Base-by-base conservation (phyloP, 441 rosid species). In the Hura crepitans region DNA sequence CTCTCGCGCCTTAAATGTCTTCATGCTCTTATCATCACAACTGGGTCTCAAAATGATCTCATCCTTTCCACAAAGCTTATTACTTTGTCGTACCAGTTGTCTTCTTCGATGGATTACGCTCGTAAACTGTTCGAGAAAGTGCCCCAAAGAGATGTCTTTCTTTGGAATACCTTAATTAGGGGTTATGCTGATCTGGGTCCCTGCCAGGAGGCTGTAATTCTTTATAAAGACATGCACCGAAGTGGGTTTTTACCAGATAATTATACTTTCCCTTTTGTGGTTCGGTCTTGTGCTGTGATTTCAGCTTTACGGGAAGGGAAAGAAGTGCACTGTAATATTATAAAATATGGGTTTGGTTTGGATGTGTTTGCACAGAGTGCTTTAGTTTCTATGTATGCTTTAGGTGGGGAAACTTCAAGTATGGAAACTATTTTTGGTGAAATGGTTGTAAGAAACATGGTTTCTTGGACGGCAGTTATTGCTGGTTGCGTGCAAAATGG, bases 181-280 rank as follows among this genome's bases (percentile, higher is more conserved):
- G 71, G 71, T 54, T 68, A 68, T 68, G 71, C 62, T 39, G 28
- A 68, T 54, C 15, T 53, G 51, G 71, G 71, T 54, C 71, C 71
- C 9, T 68, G 51, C 45, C 50, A 68, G 23, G 33, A 68, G 51
- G 62, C 71, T 54, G 15, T 68, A 37, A 13, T 37, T 6, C 33
- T 68, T 22, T 68, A 54, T 43, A 55, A 56, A 68, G 25, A 8
- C 15, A 54, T 68, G 62, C 53, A 39, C 14, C 62, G 15, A 11
- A 25, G 22, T 68, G 62, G 71, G 62, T 68, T 68, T 11, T 37
- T 55, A 9, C 71, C 71, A 0, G 71, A 68, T 56, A 55, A 55
- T 30, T 55, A 55, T 68, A 55, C 71, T 5, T 68, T 55, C 22
- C 62, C 71, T 55, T 39, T 15, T 17, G 71, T 68, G 31, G 49